Percentiles rank a stretch among this genome's conserved stretches.
phyloP scores from a whole-genome alignment of 164 flowering plant genomes.

The Liquidambar formosana region DNA sequence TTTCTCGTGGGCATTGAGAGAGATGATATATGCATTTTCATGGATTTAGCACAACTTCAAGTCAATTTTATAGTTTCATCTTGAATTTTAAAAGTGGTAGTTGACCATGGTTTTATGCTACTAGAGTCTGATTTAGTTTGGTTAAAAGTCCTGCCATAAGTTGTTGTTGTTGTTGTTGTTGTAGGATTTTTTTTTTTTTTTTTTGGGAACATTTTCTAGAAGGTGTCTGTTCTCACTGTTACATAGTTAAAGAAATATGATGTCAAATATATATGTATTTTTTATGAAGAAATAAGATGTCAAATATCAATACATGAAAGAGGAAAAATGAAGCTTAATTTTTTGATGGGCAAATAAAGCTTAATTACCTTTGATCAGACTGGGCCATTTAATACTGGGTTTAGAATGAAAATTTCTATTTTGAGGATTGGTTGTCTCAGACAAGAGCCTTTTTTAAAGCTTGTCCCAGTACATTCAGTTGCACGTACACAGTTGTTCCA shows the following conservation, averaged over 20 bases:
- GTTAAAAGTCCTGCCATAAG: neutral
- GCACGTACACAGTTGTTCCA: too few relatives aligned
- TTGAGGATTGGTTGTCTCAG: neutral
- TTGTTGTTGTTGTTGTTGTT: neutral
- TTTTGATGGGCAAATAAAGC: too few relatives aligned
- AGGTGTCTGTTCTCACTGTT: neutral
- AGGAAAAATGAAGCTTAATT: neutral
- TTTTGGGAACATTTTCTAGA: too few relatives aligned
- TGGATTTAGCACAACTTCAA: neutral
- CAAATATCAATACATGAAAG: neutral
- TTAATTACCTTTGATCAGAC: too few relatives aligned
- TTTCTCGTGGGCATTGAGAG: too few relatives aligned
- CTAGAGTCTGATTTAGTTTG: too few relatives aligned
- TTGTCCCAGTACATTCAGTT: too few relatives aligned
- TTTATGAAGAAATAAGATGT: too few relatives aligned
- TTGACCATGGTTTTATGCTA: too few relatives aligned
- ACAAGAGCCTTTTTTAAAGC: neutral
- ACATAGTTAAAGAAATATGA: neutral
- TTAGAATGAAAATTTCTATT: neutral
- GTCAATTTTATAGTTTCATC: neutral
- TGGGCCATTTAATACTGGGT: neutral
- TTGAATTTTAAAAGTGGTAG: too few relatives aligned
- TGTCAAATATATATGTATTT: neutral
- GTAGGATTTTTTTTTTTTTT: too few relatives aligned
- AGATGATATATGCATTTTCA: neutral